Percentiles rank a stretch among this genome's conserved stretches.
phyloP scores from a whole-genome alignment of 306 rosid genomes.

The Ammopiptanthus mongolicus region DNA sequence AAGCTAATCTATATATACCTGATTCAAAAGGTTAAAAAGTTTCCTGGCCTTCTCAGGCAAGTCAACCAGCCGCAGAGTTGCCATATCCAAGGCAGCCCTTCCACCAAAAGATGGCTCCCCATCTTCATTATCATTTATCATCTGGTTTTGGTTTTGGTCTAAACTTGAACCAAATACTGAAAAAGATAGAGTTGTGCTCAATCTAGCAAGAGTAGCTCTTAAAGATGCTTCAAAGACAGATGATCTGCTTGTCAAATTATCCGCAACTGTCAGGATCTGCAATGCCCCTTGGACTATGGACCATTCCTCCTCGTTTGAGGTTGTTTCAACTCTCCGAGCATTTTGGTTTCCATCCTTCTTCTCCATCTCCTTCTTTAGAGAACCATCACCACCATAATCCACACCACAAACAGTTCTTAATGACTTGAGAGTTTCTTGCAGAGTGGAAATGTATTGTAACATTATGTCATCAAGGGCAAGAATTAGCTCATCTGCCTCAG shows the following conservation, averaged over 20 bases:
- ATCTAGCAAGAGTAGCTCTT: conserved; percentile 91
- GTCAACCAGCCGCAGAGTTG: conserved; percentile 76
- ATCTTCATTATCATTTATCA: conserved; percentile 37
- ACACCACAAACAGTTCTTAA: conserved; percentile 91
- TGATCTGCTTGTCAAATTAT: conserved; percentile 91
- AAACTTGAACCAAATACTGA: conserved; percentile 82
- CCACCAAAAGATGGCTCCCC: conserved; percentile 65
- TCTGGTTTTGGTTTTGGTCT: conserved; percentile 66
- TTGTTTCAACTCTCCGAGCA: conserved; percentile 62
- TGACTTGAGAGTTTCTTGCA: conserved; percentile 91
- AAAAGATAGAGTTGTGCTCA: conserved; percentile 80
- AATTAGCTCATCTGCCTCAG: conserved; percentile 95
- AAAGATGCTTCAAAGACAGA: conserved; percentile 98
- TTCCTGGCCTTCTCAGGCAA: conserved; percentile 86
- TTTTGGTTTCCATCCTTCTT: conserved; percentile 71
- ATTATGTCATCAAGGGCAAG: conserved; percentile 88
- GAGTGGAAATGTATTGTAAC: conserved; percentile 78
- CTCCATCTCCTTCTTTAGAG: conserved; percentile 69
- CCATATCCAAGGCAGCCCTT: conserved; percentile 94
- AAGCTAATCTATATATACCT: conserved; percentile 43
- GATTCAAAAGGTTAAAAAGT: conserved; percentile 87
- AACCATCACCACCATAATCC: conserved; percentile 62
- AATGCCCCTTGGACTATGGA: conserved; percentile 97
- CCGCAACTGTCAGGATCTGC: conserved; percentile 95
- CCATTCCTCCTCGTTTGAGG: conserved; percentile 98